Evolutionary conservation across 257 asterid genomes (phyloP).

Genomic region (Schizonepeta tenuifolia): DNA sequence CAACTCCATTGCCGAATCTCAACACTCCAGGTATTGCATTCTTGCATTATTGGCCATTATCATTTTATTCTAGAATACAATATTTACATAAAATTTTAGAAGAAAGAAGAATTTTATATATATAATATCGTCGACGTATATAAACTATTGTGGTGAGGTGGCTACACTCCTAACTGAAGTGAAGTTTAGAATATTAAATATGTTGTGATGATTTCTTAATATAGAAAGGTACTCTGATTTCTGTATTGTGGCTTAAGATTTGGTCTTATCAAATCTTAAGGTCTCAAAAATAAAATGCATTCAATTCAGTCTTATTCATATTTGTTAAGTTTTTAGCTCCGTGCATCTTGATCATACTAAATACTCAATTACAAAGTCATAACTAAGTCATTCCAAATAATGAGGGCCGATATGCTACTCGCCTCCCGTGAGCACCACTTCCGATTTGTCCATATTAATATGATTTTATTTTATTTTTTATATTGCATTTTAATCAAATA

Average conservation of each 20-base stretch:
- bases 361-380: background rate
- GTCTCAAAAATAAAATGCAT: background rate
- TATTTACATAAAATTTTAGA: background rate
- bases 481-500: too few relatives aligned
- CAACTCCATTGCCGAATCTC: constrained; percentile 36
- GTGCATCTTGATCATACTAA: background rate
- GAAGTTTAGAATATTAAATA: constrained; percentile 7
- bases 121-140: constrained; percentile 13
- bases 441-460: too few relatives aligned
- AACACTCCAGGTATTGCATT: constrained; percentile 38
- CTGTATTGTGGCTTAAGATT: background rate
- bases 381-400: too few relatives aligned
- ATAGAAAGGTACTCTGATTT: background rate
- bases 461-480: too few relatives aligned
- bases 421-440: too few relatives aligned
- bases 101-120: background rate
- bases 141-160: background rate
- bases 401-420: too few relatives aligned
- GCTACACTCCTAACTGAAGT: background rate
- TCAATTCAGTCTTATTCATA: background rate
- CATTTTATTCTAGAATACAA: background rate
- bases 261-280: background rate
- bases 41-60: constrained; percentile 27
- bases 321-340: background rate
- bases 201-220: background rate